These are phyloP conservation scores for Glycine latifolia DNA, from an alignment of 306 rosid species.

Conservation along the genomic window DNA sequence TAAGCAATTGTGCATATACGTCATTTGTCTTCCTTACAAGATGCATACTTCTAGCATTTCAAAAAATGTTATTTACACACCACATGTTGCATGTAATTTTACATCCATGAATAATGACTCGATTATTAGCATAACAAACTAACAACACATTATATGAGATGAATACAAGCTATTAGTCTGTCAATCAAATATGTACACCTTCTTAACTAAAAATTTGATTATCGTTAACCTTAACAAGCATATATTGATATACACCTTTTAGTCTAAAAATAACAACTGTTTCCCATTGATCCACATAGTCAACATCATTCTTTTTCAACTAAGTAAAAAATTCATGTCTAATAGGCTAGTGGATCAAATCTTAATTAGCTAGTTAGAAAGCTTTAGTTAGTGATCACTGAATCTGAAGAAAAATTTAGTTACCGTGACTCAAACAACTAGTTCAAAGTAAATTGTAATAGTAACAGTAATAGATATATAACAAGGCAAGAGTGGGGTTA, in stretches of 20 bases:
- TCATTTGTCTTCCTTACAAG: too few relatives aligned
- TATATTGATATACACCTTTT: not conserved
- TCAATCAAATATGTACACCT: not conserved
- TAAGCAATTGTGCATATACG: not conserved
- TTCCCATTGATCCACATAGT: not conserved
- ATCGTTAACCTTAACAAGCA: too few relatives aligned
- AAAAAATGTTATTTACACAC: not conserved
- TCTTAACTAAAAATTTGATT: too few relatives aligned
- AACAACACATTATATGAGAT: not conserved
- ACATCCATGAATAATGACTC: not conserved
- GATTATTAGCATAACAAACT: not conserved
- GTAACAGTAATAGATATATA: conserved; percentile 12
- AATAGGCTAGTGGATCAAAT: too few relatives aligned
- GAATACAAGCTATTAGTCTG: not conserved
- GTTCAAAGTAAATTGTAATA: conserved; percentile 5
- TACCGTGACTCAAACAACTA: conserved; percentile 22
- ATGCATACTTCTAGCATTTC: not conserved
- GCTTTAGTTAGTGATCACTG: too few relatives aligned
- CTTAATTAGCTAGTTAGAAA: too few relatives aligned
- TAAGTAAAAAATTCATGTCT: not conserved
- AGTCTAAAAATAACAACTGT: conserved; percentile 8
- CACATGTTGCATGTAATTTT: conserved; percentile 5
- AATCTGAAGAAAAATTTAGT: not conserved
- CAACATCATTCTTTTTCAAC: conserved; percentile 14
- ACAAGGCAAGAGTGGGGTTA: conserved; percentile 21